These are phyloP conservation scores for Neurospora tetraspora DNA, from an alignment of 495 filamentous ascomycete genomes.

Conservation along the genomic window DNA sequence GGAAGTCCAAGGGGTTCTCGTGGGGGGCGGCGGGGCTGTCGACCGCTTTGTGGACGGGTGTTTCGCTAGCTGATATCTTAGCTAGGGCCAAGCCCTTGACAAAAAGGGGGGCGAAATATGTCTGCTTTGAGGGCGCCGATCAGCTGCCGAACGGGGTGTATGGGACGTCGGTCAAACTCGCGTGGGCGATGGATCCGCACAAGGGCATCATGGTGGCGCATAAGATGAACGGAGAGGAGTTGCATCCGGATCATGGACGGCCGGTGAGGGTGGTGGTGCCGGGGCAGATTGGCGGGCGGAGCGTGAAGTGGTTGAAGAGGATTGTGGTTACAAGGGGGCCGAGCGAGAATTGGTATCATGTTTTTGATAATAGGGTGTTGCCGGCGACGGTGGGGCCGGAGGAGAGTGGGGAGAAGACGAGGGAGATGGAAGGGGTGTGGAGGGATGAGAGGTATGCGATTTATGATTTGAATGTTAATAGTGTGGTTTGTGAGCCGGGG, in stretches of 20 bases:
- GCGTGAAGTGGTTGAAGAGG: constrained; percentile 90
- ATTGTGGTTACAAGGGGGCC: constrained; percentile 69
- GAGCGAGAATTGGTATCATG: constrained; percentile 95
- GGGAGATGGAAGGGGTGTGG: constrained; percentile 71
- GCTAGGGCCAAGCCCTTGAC: constrained; percentile 49
- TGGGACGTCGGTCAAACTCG: constrained; percentile 78
- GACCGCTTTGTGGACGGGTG: constrained; percentile 84
- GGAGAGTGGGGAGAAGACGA: constrained; percentile 61
- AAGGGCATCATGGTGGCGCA: constrained; percentile 83
- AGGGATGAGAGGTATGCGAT: constrained; percentile 89
- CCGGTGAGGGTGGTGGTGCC: constrained; percentile 80
- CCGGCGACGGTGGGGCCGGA: constrained; percentile 85
- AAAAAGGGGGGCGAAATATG: constrained; percentile 61
- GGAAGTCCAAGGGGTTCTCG: constrained; percentile 92
- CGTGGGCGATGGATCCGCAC: constrained; percentile 80
- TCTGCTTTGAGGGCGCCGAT: constrained; percentile 92
- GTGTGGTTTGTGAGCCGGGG: constrained; percentile 69
- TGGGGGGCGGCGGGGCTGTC: constrained; percentile 90
- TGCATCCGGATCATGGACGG: constrained; percentile 81
- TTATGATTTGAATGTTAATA: constrained; percentile 87
- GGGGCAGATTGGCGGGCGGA: constrained; percentile 87
- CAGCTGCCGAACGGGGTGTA: constrained; percentile 85
- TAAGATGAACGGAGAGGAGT: constrained; percentile 83
- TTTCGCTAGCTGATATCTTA: constrained; percentile 64
- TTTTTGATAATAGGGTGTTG: constrained; percentile 86